These are phyloP conservation scores for Suillus placidus DNA, from an alignment of 768 basidiomycete genomes.

Conservation along the genomic window DNA sequence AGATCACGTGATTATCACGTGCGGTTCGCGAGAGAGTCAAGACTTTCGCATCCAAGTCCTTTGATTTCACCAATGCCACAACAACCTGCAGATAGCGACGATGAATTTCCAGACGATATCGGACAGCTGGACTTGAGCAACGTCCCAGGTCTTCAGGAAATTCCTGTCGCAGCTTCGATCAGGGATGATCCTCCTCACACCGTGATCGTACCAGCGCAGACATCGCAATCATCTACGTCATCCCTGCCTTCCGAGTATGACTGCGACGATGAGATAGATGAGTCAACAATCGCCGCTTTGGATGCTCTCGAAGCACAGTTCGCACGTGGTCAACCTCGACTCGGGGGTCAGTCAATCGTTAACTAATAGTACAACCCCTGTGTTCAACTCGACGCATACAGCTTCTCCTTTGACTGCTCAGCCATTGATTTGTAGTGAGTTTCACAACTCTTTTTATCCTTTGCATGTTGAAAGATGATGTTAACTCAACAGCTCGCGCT, in stretches of 20 bases:
- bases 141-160: conserved; percentile 34
- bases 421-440: neutral
- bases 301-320: conserved; percentile 6
- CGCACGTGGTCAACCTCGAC: neutral
- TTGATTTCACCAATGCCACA: conserved; percentile 25
- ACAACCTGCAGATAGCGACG: conserved; percentile 29
- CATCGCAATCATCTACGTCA: neutral
- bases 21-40: no score
- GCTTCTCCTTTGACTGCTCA: neutral
- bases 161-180: conserved; percentile 8
- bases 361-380: neutral
- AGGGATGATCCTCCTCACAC: neutral
- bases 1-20: neutral
- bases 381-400: neutral
- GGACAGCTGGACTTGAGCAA: conserved; percentile 50
- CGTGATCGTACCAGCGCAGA: neutral
- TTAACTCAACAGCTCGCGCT: neutral
- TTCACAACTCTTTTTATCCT: neutral
- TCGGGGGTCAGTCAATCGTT: neutral
- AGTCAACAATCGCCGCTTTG: neutral
- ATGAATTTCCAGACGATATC: conserved; percentile 63
- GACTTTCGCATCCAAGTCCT: neutral
- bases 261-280: conserved; percentile 6
- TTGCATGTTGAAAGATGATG: neutral
- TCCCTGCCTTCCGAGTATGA: neutral